Conservation (phyloP, 2,329 filamentous ascomycete genomes). For the Nigrospora oryzae region DNA sequence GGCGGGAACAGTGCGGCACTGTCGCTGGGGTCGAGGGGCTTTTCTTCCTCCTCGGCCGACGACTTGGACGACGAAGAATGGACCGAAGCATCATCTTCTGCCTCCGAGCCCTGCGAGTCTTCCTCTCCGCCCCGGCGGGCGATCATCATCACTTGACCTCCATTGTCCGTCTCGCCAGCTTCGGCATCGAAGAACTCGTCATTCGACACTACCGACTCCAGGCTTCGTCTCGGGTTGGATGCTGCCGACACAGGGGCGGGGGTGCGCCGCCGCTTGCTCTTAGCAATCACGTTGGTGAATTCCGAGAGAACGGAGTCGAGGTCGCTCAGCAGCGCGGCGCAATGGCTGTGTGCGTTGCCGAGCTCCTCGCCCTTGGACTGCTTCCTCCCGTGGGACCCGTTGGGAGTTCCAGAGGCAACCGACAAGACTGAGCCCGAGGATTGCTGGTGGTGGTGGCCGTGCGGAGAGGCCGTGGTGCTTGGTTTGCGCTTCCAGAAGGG, state of each 20-base stretch:
- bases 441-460: slow-evolving; percentile 28
- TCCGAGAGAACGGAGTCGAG: slow-evolving; percentile 77
- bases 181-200: slow-evolving; percentile 96
- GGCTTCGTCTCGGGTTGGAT: slow-evolving; percentile 46
- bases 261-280: slow-evolving; percentile 69
- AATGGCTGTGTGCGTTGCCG: slow-evolving; percentile 68
- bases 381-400: slow-evolving; percentile 20
- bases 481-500: slow-evolving; percentile 92
- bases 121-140: slow-evolving; percentile 60
- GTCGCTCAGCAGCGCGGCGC: slow-evolving; percentile 74
- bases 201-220: slow-evolving; percentile 68
- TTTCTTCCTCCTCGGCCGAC: slow-evolving; percentile 51
- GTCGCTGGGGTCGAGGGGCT: slow-evolving; percentile 40
- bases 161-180: slow-evolving; percentile 46
- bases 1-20: slow-evolving; percentile 67
- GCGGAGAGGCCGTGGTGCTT: slow-evolving; percentile 35
- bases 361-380: slow-evolving; percentile 29
- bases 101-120: slow-evolving; percentile 49
- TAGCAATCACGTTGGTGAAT: slow-evolving; percentile 68
- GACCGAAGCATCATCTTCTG: slow-evolving; percentile 39
- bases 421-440: slow-evolving; percentile 22
- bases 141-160: slow-evolving; percentile 67
- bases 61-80: slow-evolving; percentile 51
- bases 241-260: slow-evolving; percentile 41
- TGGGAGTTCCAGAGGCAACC: slow-evolving; percentile 19